Percentiles rank a stretch among this genome's conserved stretches.
phyloP scores from a whole-genome alignment of 768 basidiomycete species.

The Naganishia randhawae region DNA sequence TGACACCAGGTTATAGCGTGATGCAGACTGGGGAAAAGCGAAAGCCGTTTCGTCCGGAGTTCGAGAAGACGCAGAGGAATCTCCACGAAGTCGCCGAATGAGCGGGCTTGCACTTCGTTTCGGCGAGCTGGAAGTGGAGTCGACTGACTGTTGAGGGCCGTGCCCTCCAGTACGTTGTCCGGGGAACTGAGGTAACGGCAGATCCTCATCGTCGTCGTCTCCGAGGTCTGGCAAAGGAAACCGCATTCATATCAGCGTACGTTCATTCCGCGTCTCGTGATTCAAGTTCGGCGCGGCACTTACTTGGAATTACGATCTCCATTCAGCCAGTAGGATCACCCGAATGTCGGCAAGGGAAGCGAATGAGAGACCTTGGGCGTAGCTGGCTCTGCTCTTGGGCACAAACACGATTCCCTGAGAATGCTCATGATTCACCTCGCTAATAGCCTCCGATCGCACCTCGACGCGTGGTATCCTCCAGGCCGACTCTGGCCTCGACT shows the following conservation, averaged over 20 bases:
- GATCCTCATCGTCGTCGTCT: slow-evolving; percentile 29
- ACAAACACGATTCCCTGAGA: too few species aligned
- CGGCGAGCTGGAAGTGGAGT: slow-evolving; percentile 25
- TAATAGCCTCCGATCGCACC: not conserved
- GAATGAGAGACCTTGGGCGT: too few species aligned
- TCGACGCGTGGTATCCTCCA: not conserved
- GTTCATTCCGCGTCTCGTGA: not conserved
- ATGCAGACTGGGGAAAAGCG: slow-evolving; percentile 23
- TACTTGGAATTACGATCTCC: slow-evolving; percentile 21
- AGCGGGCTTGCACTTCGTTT: slow-evolving; percentile 27
- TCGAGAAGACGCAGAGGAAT: slow-evolving; percentile 16
- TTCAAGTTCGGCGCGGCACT: not conserved
- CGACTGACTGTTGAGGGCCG: slow-evolving; percentile 18
- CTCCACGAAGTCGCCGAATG: slow-evolving; percentile 13
- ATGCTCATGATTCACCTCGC: not conserved
- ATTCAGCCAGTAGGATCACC: not conserved
- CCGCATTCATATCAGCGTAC: not conserved
- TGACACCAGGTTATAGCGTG: not conserved
- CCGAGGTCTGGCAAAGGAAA: not conserved
- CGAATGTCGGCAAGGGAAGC: not conserved
- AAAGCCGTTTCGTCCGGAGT: slow-evolving; percentile 12
- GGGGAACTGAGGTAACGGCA: slow-evolving; percentile 27
- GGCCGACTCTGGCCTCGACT: not conserved
- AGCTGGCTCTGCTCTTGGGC: too few species aligned
- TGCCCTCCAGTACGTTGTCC: slow-evolving; percentile 4